Percentiles rank a stretch among this genome's conserved stretches.
Conservation (phyloP, 2,329 filamentous ascomycete species). For the Verticillium zaregamsianum region DNA sequence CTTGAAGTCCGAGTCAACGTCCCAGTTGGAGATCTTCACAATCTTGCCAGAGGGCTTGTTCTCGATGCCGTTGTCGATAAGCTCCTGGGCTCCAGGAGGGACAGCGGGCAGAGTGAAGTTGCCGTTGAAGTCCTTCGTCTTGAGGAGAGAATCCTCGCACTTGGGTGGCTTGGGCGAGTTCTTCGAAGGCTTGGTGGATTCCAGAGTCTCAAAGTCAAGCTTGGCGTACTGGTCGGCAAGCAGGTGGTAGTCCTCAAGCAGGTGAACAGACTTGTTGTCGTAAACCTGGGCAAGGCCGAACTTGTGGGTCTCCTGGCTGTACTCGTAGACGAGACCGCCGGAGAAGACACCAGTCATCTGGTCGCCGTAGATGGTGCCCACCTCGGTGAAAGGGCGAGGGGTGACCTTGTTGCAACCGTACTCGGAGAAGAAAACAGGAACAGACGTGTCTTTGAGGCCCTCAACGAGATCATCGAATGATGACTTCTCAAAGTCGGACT, state of each 20-base stretch:
- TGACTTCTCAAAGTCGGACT: slow-evolving; percentile 58
- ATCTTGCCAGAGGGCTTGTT: slow-evolving; percentile 63
- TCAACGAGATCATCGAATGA: slow-evolving; percentile 60
- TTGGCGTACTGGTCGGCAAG: slow-evolving; percentile 72
- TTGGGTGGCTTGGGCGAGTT: slow-evolving; percentile 49
- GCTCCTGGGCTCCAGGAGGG: slow-evolving; percentile 62
- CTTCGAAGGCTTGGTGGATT: slow-evolving; percentile 55
- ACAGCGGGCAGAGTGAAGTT: slow-evolving; percentile 73
- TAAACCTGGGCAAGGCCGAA: slow-evolving; percentile 62
- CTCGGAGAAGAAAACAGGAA: slow-evolving; percentile 81
- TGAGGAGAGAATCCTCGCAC: slow-evolving; percentile 67
- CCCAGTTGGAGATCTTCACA: slow-evolving; percentile 62
- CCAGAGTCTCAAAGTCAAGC: slow-evolving; percentile 66
- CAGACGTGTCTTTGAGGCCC: slow-evolving; percentile 60
- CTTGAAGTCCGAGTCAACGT: slow-evolving; percentile 38
- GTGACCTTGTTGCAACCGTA: slow-evolving; percentile 70
- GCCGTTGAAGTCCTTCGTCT: slow-evolving; percentile 61
- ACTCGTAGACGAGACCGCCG: slow-evolving; percentile 80
- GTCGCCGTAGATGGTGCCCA: slow-evolving; percentile 64
- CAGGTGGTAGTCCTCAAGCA: slow-evolving; percentile 66
- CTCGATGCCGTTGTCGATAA: slow-evolving; percentile 74
- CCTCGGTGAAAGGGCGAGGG: slow-evolving; percentile 75
- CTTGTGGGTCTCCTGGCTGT: slow-evolving; percentile 64
- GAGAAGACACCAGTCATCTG: slow-evolving; percentile 67
- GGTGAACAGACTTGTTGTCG: slow-evolving; percentile 49